A percentile compares a stretch with the other conserved stretches of the same genome.
Evolutionary conservation across 495 filamentous ascomycete genomes (phyloP).

Genomic region (Rhypophila decipiens): DNA sequence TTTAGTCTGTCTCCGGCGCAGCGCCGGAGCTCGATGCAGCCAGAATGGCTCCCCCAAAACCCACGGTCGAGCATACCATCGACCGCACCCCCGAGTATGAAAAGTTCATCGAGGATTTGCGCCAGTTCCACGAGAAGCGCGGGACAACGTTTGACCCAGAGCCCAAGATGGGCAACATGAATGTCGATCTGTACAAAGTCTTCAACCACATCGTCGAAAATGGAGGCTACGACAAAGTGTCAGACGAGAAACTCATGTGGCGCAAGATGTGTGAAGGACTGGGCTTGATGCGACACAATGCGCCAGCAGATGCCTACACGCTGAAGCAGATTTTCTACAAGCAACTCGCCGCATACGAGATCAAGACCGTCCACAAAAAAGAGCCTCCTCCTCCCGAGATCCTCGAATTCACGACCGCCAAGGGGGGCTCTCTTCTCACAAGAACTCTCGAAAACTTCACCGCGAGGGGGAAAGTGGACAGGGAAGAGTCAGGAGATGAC

Average conservation of each 20-base stretch:
- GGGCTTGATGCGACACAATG: conserved; percentile 51
- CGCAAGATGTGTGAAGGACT: conserved; percentile 63
- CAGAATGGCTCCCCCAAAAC: conserved; percentile 31
- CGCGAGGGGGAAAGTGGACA: conserved; percentile 37
- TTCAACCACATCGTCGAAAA: conserved; percentile 62
- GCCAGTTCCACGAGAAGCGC: conserved; percentile 60
- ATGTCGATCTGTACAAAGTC: conserved; percentile 63
- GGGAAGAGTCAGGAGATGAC: conserved; percentile 51
- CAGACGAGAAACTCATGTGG: conserved; percentile 74
- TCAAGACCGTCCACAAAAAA: conserved; percentile 59
- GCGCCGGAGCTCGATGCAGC: conserved; percentile 14
- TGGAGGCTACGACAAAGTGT: conserved; percentile 77
- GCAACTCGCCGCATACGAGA: conserved; percentile 77
- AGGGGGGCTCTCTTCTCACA: conserved; percentile 67
- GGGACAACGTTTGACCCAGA: conserved; percentile 67
- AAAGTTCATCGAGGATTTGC: conserved; percentile 61
- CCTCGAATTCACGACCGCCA: conserved; percentile 67
- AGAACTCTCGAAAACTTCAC: conserved; percentile 69
- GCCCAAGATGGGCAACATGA: conserved; percentile 63
- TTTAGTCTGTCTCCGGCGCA: conserved; percentile 7
- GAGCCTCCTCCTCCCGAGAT: conserved; percentile 79
- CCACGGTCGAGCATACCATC: conserved; percentile 30
- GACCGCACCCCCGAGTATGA: conserved; percentile 57
- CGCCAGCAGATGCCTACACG: conserved; percentile 65
- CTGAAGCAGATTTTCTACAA: conserved; percentile 80